Evolutionary conservation across 176 grass and related monocot species (phyloP), one percentile per base, ranked within the genome.

Genomic region (Typha latifolia): DNA sequence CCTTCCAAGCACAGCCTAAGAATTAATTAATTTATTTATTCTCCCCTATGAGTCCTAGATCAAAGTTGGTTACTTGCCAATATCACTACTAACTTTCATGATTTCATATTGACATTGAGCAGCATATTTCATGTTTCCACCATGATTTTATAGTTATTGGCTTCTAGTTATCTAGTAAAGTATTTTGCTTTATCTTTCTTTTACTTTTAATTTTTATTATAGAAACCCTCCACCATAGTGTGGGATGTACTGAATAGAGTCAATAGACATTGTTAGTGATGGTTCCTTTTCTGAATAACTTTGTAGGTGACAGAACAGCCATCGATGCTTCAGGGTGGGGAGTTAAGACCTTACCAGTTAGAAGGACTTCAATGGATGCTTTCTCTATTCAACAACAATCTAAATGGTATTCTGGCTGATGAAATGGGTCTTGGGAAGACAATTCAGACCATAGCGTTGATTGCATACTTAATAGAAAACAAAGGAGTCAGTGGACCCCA

Each of bases 351-450:
- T 67, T 91, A 86, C 65, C 88, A 91, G 66, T 78, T 91, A 73
- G 84, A 80, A 51, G 88, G 88, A 69, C 69, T 91, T 34, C 86
- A 91, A 63, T 91, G 88, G 88, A 62, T 91, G 68, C 86, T 91
- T 52, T 73, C 84, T n/a, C 73, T 91, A 74, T 91, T 86, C 72
- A 84, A 91, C 59, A 91, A 91, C 62, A 84, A 84, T 64, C 86
- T 91, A 59, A 91, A 91, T 73, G 88, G 88, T 37, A 91, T 91
- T 72, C 79, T 91, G 66, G 84, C 88, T 72, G 88, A 91, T 63
- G 88, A 86, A 73, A 91, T 91, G 88, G 88, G 94, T 79, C 78
- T 99, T 53, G 94, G 94, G 62, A 99, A 99, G 85, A 99, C 94
- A 80, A 93, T 99, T 75, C 94, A 99, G 63, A 93, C 94, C 67